A percentile compares a stretch with the other conserved stretches of the same genome.
Evolutionary conservation across 164 flowering plant species (phyloP).

Genomic region (Taxillus chinensis): DNA sequence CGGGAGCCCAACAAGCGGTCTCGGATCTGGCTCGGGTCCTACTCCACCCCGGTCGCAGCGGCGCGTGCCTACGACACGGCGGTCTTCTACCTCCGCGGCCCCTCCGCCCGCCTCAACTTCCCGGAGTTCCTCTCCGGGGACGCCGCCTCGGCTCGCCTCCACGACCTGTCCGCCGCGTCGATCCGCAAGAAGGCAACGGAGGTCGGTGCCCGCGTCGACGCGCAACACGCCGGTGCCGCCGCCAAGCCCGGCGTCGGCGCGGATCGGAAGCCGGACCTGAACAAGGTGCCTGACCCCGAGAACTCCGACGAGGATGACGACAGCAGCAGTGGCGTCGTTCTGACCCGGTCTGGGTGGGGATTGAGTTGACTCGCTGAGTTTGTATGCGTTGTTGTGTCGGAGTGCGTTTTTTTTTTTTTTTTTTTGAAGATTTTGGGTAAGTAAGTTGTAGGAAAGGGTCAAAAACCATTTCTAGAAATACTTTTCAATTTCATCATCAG

Average conservation of each 20-base stretch:
- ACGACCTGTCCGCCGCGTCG: conserved; percentile 45
- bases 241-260: conserved; percentile 13
- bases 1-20: conserved; percentile 82
- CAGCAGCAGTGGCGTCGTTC: neutral
- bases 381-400: no score
- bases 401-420: neutral
- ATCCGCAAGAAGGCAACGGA: conserved; percentile 54
- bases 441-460: neutral
- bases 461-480: neutral
- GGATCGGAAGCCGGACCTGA: conserved; percentile 42
- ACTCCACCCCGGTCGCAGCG: conserved; percentile 74
- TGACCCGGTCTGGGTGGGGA: no score
- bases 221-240: conserved; percentile 23
- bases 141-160: conserved; percentile 8
- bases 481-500: neutral
- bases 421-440: conserved; percentile 10
- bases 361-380: neutral
- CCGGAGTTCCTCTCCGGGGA: conserved; percentile 43
- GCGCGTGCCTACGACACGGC: conserved; percentile 88
- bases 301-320: neutral
- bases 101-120: conserved; percentile 71
- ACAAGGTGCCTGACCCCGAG: conserved; percentile 51
- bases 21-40: conserved; percentile 79
- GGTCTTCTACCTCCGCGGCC: conserved; percentile 59
- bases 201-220: conserved; percentile 70